A percentile compares a stretch with the other conserved stretches of the same genome.
These are phyloP conservation scores for Mrakia frigida DNA, from an alignment of 768 basidiomycete species.

Conservation along the genomic window DNA sequence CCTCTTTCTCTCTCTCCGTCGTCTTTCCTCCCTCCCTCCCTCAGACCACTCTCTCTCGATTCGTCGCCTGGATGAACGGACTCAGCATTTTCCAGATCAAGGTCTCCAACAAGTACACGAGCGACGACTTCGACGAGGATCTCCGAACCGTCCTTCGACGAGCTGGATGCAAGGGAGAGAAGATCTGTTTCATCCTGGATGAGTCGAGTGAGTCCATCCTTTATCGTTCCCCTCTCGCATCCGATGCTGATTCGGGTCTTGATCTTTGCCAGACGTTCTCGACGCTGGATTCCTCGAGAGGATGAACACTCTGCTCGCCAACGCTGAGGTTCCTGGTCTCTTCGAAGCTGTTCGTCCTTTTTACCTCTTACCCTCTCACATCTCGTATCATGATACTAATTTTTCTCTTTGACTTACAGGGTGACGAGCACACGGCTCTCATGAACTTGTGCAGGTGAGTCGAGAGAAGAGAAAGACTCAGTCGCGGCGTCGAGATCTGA, in stretches of 20 bases:
- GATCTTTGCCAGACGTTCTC: constrained; percentile 66
- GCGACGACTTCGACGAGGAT: constrained; percentile 98
- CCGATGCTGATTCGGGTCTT: not conserved
- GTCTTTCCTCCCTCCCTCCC: not conserved
- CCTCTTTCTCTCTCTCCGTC: too few relatives aligned
- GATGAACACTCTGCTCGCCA: constrained; percentile 99
- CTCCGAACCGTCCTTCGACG: constrained; percentile 89
- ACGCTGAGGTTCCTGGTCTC: constrained; percentile 99
- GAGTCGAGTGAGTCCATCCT: constrained; percentile 55
- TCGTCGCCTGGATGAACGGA: constrained; percentile 99
- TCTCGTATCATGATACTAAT: not conserved
- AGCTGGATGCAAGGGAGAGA: constrained; percentile 96
- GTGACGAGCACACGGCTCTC: constrained; percentile 94
- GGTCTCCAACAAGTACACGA: constrained; percentile 97
- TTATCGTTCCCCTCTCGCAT: not conserved
- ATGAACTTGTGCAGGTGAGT: constrained; percentile 84
- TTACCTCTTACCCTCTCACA: not conserved
- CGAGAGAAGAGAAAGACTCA: not conserved
- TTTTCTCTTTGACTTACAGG: constrained; percentile 40
- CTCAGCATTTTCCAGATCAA: constrained; percentile 99
- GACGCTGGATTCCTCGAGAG: constrained; percentile 98
- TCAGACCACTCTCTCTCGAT: constrained; percentile 95
- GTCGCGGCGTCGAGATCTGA: not conserved
- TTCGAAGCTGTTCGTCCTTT: constrained; percentile 56
- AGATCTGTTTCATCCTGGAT: constrained; percentile 99